A percentile compares a stretch with the other conserved stretches of the same genome.
These are phyloP conservation scores for Emergomyces pasteurianus DNA, from an alignment of 2,329 filamentous ascomycete species.

Conservation along the genomic window DNA sequence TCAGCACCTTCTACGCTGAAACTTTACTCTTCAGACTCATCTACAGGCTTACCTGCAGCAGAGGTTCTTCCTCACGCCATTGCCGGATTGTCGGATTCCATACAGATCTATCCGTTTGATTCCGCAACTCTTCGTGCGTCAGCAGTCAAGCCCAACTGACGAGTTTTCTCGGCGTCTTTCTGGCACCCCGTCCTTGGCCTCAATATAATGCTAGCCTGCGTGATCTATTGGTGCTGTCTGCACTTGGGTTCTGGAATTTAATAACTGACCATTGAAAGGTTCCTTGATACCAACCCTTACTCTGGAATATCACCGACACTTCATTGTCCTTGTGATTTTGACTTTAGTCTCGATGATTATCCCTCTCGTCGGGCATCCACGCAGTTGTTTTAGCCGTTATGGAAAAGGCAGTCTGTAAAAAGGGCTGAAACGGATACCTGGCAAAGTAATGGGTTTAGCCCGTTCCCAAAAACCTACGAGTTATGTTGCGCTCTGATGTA, in stretches of 20 bases:
- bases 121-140: not conserved
- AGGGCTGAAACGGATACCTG: not conserved
- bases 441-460: not conserved
- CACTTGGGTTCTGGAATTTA: not conserved
- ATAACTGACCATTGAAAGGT: not conserved
- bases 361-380: slow-evolving; percentile 7
- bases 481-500: not conserved
- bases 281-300: not conserved
- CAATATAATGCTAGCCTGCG: not conserved
- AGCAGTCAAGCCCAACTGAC: not conserved
- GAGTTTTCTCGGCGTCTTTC: not conserved
- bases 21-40: not conserved
- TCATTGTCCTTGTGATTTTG: not conserved
- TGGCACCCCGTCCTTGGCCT: not conserved
- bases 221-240: not conserved
- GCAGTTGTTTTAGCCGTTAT: not conserved
- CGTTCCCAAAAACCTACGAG: not conserved
- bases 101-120: not conserved
- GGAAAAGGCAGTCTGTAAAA: not conserved
- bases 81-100: not conserved
- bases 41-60: no score
- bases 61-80: not conserved
- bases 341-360: slow-evolving; percentile 1
- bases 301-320: not conserved
- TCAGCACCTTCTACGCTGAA: not conserved